Base-by-base conservation (phyloP, 441 rosid genomes). In the Euphorbia schlechtendalii region DNA sequence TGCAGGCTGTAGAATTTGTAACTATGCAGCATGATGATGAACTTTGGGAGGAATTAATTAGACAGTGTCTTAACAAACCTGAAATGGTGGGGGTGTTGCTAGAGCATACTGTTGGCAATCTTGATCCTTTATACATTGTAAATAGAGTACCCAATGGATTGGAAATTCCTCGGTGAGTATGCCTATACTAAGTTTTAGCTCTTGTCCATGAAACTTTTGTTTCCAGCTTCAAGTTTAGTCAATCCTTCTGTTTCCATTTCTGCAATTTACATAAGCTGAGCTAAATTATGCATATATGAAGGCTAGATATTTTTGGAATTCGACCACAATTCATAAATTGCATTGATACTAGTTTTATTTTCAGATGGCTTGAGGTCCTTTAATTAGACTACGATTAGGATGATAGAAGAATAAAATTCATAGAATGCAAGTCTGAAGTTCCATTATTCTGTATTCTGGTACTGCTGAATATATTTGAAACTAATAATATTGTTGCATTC, bases 91-190 rank as follows among this genome's bases (percentile, higher is more conserved):
- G 99, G 36, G 78, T 92, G 71, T 68, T 92, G 80, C 80, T 95
- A 77, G 99, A 95, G 81, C 99, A 95, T 82, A 95, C 99, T 9
- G 97, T 95, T 65, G 98, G 98, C 69, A 88, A 92, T 82, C 97
- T 92, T 18, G 96, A 95, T 76, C 99, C 98, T 68, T 83, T 92
- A 36, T 87, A 90, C 76, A 95, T 95, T 64, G 98, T 95, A 78
- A 95, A 92, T 75, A 84, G 83, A 89, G 95, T 95, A 74, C 99
- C 98, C 61, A 90, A 88, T 79, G 99, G 99, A 65, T 75, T 95
- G 84, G 96, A 95, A 77, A 95, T 95, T 78, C 99, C 97, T 73
- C 88, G 92, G 98, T 95, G 70, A 86, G 93, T 82, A 45, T 66
- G 63, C 68, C 56, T 45, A 40, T 24, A 48, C 48, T 45, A 63